Evolutionary conservation across 129 eudicot genomes (phyloP).

Genomic region (Heracleum sosnowskyi): DNA sequence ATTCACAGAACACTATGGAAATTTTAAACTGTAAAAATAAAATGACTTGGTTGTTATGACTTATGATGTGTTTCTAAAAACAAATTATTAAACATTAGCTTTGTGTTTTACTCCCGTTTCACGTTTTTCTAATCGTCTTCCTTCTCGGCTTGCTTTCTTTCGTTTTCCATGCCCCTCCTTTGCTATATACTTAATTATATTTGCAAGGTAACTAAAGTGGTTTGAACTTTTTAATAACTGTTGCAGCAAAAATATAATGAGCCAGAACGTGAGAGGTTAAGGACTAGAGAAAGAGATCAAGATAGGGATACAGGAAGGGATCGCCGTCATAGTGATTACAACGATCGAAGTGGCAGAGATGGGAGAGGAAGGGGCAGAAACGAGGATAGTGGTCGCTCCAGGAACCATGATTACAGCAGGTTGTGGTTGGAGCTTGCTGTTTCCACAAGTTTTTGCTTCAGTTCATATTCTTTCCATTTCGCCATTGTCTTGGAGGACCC

Average conservation of each 20-base stretch:
- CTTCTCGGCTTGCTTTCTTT: not conserved
- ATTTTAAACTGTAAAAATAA: not conserved
- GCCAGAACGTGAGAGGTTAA: constrained; percentile 34
- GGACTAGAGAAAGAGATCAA: constrained; percentile 38
- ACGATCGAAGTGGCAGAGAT: constrained; percentile 45
- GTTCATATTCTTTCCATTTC: not conserved
- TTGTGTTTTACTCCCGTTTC: not conserved
- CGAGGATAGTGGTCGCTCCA: constrained; percentile 42
- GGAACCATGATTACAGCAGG: constrained; percentile 68
- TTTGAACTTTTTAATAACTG: not conserved
- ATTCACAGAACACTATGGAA: not conserved
- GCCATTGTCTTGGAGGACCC: not conserved
- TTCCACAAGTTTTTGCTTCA: not conserved
- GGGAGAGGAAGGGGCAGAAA: constrained; percentile 46
- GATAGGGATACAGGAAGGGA: constrained; percentile 43
- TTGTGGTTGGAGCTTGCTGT: constrained; percentile 13
- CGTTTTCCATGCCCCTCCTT: not conserved
- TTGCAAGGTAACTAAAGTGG: constrained; percentile 7
- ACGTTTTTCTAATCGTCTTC: not conserved
- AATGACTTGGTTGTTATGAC: not conserved
- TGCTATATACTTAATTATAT: not conserved
- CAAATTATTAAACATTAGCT: no score
- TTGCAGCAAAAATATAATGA: constrained; percentile 43
- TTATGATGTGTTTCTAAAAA: no score
- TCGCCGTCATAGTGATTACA: constrained; percentile 35